Conservation (phyloP, 768 basidiomycete genomes). For the Amanita fuliginea region DNA sequence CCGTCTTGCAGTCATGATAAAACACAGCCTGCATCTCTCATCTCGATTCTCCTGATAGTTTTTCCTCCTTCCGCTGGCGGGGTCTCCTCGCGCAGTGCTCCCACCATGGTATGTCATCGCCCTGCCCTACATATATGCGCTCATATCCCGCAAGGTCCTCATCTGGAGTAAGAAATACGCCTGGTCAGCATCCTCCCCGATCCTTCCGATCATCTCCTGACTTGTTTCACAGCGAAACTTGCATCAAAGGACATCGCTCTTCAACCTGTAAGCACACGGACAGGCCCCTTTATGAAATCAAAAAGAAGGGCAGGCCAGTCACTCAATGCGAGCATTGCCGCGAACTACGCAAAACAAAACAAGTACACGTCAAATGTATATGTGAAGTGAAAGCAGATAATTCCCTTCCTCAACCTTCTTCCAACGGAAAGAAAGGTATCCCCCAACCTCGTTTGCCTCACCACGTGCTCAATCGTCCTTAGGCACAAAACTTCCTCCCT, state of each 20-base stretch:
- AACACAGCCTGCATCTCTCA: conserved; percentile 22
- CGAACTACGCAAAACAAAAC: conserved; percentile 74
- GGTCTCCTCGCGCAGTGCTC: conserved; percentile 20
- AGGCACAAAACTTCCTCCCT: conserved; percentile 51
- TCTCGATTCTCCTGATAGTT: conserved; percentile 35
- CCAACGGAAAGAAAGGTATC: conserved; percentile 55
- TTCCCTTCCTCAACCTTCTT: conserved; percentile 22
- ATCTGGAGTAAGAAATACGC: conserved; percentile 74
- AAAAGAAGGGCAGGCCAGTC: conserved; percentile 86
- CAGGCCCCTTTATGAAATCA: conserved; percentile 82
- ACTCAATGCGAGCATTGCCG: conserved; percentile 88
- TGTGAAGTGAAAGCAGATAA: conserved; percentile 68
- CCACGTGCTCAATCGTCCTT: conserved; percentile 30
- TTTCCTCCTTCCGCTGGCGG: conserved; percentile 49
- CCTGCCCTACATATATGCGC: conserved; percentile 1
- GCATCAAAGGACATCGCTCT: conserved; percentile 91
- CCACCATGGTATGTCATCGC: conserved; percentile 31
- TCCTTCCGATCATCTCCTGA: conserved; percentile 7
- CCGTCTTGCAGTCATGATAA: conserved; percentile 31
- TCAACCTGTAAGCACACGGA: conserved; percentile 83
- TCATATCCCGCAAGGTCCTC: conserved; percentile 40
- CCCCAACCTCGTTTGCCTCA: conserved; percentile 16
- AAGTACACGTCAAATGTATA: conserved; percentile 78
- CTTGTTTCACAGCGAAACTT: conserved; percentile 57
- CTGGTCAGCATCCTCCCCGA: conserved; percentile 41